Percentiles rank a stretch among this genome's conserved stretches.
Conservation (phyloP, 331 rosid species). For the Quercus lobata region DNA sequence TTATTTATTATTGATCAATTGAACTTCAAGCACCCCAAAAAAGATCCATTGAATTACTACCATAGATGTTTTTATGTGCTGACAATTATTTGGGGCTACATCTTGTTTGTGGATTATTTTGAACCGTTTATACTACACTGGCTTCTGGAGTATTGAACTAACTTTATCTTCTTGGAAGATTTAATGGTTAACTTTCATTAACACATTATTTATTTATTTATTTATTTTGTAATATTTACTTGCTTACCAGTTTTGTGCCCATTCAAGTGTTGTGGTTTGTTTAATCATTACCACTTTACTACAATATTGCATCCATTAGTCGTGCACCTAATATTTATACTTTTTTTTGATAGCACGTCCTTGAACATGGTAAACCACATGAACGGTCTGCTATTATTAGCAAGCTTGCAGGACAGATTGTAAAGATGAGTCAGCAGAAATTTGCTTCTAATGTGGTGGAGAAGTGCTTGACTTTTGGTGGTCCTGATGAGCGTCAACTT, state of each 20-base stretch:
- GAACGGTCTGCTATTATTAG: conserved; percentile 75
- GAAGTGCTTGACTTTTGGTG: conserved; percentile 85
- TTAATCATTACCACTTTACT: not conserved
- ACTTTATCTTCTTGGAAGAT: not conserved
- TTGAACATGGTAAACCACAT: conserved; percentile 71
- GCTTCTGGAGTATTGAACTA: not conserved
- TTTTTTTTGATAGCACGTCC: conserved; percentile 66
- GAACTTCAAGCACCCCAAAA: too few relatives aligned
- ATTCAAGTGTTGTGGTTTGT: not conserved
- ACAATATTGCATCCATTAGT: not conserved
- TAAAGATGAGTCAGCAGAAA: conserved; percentile 96
- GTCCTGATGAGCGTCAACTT: conserved; percentile 77
- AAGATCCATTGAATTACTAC: not conserved
- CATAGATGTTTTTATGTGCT: not conserved
- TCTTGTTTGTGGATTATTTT: not conserved
- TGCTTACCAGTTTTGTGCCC: not conserved
- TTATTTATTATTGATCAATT: too few relatives aligned
- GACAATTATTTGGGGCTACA: not conserved
- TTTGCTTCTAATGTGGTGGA: conserved; percentile 99
- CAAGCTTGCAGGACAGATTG: conserved; percentile 95
- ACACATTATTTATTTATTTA: not conserved
- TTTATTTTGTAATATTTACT: not conserved
- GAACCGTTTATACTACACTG: not conserved
- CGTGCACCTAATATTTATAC: not conserved
- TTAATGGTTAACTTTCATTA: not conserved